A percentile compares a stretch with the other conserved stretches of the same genome.
phyloP scores from a whole-genome alignment of 2,329 filamentous ascomycete species.

The Venturia nashicola region DNA sequence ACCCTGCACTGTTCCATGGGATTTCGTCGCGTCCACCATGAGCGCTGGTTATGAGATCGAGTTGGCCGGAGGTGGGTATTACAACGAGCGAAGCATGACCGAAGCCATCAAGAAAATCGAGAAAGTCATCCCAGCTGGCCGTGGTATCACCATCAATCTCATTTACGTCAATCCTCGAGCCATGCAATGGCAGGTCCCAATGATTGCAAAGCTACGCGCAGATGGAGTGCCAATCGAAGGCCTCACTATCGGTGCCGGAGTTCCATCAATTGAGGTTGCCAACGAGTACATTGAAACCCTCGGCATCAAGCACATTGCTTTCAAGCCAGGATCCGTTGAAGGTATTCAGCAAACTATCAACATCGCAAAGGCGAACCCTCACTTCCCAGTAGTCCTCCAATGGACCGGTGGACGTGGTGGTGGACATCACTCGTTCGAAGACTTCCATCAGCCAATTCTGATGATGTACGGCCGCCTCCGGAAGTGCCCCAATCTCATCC shows the following conservation, averaged over 20 bases:
- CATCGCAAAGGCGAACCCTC: constrained; percentile 33
- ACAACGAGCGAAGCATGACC: constrained; percentile 31
- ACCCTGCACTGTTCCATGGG: constrained; percentile 33
- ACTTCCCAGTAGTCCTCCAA: constrained; percentile 34
- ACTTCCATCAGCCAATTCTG: constrained; percentile 37
- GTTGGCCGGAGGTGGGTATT: constrained; percentile 39
- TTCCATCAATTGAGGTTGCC: constrained; percentile 35
- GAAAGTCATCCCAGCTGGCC: constrained; percentile 31
- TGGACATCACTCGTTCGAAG: constrained; percentile 38
- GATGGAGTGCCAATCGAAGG: constrained; percentile 36
- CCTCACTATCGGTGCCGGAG: constrained; percentile 35
- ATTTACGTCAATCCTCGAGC: constrained; percentile 42
- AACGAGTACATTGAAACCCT: constrained; percentile 46
- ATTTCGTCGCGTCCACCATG: constrained; percentile 42
- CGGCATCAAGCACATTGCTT: constrained; percentile 35
- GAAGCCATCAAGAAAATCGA: constrained; percentile 34
- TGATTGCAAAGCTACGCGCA: constrained; percentile 34
- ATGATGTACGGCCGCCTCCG: constrained; percentile 33
- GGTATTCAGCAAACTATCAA: constrained; percentile 34
- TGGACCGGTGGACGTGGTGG: constrained; percentile 39
- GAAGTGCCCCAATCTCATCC: constrained; percentile 32
- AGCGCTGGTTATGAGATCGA: constrained; percentile 39
- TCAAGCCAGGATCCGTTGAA: constrained; percentile 35
- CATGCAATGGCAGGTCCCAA: constrained; percentile 40
- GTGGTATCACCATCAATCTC: constrained; percentile 40